Conservation (phyloP, 2,329 filamentous ascomycete genomes). For the Xenoacremonium recifei region DNA sequence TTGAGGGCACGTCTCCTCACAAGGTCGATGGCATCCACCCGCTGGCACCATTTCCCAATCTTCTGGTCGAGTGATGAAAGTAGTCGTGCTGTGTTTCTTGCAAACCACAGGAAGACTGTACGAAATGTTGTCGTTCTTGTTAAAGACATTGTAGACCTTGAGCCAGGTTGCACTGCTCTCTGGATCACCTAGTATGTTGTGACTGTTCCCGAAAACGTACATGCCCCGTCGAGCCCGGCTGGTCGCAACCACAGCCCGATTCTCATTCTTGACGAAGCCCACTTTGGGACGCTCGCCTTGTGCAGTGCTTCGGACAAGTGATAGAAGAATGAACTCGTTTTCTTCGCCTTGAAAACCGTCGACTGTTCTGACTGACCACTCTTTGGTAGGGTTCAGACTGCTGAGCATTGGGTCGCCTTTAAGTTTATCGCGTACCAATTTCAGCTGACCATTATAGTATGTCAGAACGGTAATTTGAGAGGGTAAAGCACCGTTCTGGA, state of each 20-base stretch:
- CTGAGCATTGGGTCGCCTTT: conserved; percentile 27
- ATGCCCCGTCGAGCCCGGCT: conserved; percentile 75
- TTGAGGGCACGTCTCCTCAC: conserved; percentile 15
- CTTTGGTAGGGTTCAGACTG: conserved; percentile 28
- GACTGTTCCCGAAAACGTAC: conserved; percentile 79
- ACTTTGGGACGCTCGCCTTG: conserved; percentile 43
- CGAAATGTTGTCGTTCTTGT: conserved; percentile 27
- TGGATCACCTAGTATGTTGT: conserved; percentile 45
- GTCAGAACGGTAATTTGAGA: conserved; percentile 75
- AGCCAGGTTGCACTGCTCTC: conserved; percentile 42
- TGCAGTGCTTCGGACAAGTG: conserved; percentile 70
- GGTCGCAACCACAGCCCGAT: conserved; percentile 57
- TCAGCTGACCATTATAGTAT: conserved; percentile 84
- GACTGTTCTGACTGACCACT: conserved; percentile 69
- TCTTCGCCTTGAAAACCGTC: conserved; percentile 92
- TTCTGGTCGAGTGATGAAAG: conserved; percentile 48
- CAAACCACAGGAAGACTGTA: conserved; percentile 62
- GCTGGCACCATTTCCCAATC: conserved; percentile 45
- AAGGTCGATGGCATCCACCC: conserved; percentile 16
- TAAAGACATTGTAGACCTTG: conserved; percentile 41
- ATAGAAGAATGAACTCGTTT: conserved; percentile 79
- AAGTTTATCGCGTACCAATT: conserved; percentile 55
- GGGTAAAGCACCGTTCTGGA: conserved; percentile 61
- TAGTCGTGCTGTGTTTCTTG: conserved; percentile 52
- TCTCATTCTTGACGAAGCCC: conserved; percentile 70